Base-by-base conservation (phyloP, 129 eudicot genomes). In the Flaveria linearis region DNA sequence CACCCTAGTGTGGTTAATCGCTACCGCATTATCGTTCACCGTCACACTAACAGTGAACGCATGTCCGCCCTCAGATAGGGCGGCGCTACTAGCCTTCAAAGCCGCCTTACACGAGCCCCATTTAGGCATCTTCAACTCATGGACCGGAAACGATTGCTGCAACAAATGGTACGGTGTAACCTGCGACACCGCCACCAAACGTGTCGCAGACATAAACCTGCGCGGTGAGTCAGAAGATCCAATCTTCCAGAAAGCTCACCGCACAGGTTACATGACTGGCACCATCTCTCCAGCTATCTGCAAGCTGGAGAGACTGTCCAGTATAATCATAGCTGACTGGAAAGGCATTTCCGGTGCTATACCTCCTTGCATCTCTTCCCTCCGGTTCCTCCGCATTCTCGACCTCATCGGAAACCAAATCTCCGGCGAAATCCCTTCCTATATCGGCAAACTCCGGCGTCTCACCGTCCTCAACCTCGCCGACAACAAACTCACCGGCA, bases 161-260 rank as follows among this genome's bases (percentile, higher is more conserved):
- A 80, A 76, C 12, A 78, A 85, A 43, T 94, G 98, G 98, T 87
- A 94, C 69, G 98, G 98, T 0, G 68, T 94, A 10, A 84, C 87
- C 8, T 93, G 98, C 63, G 97, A 93, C 88, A 83, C 91, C 2
- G 22, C 14, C 3, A 84, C 79, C 1, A 84, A 69, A 69, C 88
- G 89, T 5, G 97, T 94, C 28, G 98, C 98, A 9, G 98, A 87
- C 68, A 91, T 92, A 23, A 90, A 83, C 76, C 91, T 93, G 12
- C 90, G 98, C 0, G 98, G 97, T 8, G 97, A 88, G 60, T 91
- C 97, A 0, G 97, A 93, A 73, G 98, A 93, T 51, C 93, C 93
- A 5, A 81, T 93, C 51, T 91, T 87, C 73, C 82, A 88, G 7
- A 85, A 81, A 41, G 86, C 93, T 17, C 89, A 71, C 80, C 88